A percentile compares a stretch with the other conserved stretches of the same genome.
These are phyloP conservation scores for Tripidium arundinaceum DNA, from an alignment of 202 grass and related monocot genomes.

Conservation along the genomic window DNA sequence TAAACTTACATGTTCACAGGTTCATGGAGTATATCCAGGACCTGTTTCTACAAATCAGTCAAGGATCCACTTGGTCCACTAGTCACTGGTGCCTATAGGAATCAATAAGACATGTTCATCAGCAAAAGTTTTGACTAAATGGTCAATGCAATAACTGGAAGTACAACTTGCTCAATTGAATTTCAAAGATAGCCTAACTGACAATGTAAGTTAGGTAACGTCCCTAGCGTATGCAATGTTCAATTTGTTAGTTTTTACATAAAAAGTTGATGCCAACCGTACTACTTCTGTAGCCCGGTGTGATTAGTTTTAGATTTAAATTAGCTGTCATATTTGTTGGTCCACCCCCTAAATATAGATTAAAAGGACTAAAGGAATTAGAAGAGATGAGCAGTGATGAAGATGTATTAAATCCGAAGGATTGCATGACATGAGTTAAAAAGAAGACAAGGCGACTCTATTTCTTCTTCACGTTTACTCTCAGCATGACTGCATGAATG, in stretches of 20 bases:
- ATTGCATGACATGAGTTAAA: neutral
- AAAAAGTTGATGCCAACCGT: neutral
- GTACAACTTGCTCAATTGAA: slow-evolving; percentile 29
- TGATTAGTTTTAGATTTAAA: neutral
- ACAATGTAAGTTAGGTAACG: neutral
- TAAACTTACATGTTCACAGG: slow-evolving; percentile 58
- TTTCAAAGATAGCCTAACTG: slow-evolving; percentile 20
- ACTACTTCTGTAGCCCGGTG: neutral
- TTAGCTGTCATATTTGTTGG: neutral
- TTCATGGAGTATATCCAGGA: slow-evolving; percentile 70
- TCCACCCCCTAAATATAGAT: too few relatives aligned
- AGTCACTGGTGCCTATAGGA: slow-evolving; percentile 24
- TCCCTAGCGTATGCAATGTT: neutral
- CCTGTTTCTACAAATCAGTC: slow-evolving; percentile 55
- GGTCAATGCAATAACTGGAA: neutral
- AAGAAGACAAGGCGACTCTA: neutral
- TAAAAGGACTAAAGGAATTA: too few relatives aligned
- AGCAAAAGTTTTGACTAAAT: neutral
- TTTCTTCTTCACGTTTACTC: neutral
- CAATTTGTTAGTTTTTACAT: neutral
- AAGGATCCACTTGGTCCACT: slow-evolving; percentile 35
- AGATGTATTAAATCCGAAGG: neutral
- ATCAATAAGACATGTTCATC: slow-evolving; percentile 8
- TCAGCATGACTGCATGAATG: neutral
- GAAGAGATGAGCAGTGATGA: too few relatives aligned